Evolutionary conservation across 345 rosid genomes (phyloP).

Genomic region (Pelargonium nanum): DNA sequence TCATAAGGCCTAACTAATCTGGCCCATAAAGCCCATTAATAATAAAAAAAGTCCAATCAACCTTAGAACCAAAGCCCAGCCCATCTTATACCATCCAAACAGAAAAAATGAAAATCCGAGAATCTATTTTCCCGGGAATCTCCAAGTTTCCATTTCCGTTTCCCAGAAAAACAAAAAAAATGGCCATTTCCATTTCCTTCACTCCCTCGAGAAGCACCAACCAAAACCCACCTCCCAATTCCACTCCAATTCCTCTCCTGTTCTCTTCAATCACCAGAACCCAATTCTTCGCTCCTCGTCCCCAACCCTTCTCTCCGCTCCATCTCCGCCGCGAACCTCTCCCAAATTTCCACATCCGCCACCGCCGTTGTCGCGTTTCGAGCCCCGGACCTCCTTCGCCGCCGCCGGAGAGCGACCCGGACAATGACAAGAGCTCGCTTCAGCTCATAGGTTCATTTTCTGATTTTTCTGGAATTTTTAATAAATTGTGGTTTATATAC

Average conservation of each 20-base stretch:
- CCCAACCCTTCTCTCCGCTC: neutral
- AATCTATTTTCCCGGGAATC: neutral
- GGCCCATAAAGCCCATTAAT: neutral
- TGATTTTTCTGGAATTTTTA: neutral
- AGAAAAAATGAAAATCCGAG: too few relatives aligned
- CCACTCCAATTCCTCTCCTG: neutral
- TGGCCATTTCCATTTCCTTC: neutral
- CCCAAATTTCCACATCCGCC: neutral
- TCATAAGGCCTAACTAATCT: too few relatives aligned
- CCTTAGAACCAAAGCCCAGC: neutral
- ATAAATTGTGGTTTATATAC: neutral
- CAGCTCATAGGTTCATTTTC: constrained; percentile 26
- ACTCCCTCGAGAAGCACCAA: too few relatives aligned
- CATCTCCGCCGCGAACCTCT: neutral
- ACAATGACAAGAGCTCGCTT: constrained; percentile 25
- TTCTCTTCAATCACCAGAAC: neutral
- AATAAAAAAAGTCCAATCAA: neutral
- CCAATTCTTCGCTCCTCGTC: neutral
- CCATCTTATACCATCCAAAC: neutral
- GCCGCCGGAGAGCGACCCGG: constrained; percentile 32
- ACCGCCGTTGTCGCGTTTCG: constrained; percentile 14
- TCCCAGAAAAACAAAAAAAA: neutral
- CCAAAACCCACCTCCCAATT: neutral
- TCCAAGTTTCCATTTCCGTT: too few relatives aligned
- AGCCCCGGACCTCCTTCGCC: constrained; percentile 25